phyloP scores from a whole-genome alignment of 1,284 basidiomycete species.

The Ustilago loliicola region DNA sequence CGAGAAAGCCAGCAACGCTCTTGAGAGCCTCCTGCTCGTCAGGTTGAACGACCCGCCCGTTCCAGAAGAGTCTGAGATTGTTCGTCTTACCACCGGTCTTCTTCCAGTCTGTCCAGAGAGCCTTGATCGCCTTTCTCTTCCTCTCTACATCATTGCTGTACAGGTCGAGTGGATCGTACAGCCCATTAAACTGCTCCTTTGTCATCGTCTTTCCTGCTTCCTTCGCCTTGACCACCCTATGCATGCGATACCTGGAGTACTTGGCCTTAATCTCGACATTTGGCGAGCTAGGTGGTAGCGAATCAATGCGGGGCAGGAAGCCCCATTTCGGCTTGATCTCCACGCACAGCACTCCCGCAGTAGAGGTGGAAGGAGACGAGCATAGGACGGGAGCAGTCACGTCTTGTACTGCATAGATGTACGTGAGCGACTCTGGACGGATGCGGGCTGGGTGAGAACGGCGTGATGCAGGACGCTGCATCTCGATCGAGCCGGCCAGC shows the following conservation, averaged over 20 bases:
- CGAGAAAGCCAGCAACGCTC: constrained; percentile 11
- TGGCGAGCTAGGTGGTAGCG: constrained; percentile 31
- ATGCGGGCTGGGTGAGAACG: constrained; percentile 31
- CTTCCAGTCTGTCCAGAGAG: constrained; percentile 39
- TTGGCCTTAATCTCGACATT: constrained; percentile 41
- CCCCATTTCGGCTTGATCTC: constrained; percentile 60
- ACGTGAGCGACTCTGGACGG: constrained; percentile 21
- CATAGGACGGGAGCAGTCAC: constrained; percentile 28
- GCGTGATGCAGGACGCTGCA: constrained; percentile 28
- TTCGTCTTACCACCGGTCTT: constrained; percentile 30
- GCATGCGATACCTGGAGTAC: constrained; percentile 49
- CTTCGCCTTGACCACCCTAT: constrained; percentile 25
- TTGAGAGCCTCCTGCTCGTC: constrained; percentile 13
- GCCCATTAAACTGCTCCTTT: constrained; percentile 19
- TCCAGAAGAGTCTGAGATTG: constrained; percentile 50
- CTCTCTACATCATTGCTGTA: constrained; percentile 26
- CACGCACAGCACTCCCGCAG: constrained; percentile 27
- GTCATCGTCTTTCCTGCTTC: constrained; percentile 4
- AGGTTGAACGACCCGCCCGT: constrained; percentile 27
- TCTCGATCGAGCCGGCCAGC: constrained; percentile 41
- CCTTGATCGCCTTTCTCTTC: constrained; percentile 31
- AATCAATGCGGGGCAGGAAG: constrained; percentile 26
- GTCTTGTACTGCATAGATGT: constrained; percentile 47
- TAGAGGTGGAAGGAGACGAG: not conserved
- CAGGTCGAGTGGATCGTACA: constrained; percentile 52